Evolutionary conservation across 2,329 filamentous ascomycete genomes (phyloP), one percentile per base, ranked within the genome.

Genomic region (Xylariaceae sp.): DNA sequence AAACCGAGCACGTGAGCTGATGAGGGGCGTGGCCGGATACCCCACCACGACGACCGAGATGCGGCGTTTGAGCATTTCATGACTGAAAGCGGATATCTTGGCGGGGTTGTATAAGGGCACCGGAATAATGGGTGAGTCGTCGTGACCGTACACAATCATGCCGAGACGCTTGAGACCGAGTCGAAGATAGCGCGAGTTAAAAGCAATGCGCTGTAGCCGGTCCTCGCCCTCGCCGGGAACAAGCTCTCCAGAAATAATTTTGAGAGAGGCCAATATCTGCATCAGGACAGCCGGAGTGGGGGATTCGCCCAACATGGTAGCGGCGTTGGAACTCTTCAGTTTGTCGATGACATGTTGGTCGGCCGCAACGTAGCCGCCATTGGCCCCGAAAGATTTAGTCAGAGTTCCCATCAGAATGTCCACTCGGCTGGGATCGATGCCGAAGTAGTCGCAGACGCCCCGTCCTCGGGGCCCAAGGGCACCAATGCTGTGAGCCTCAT

Each of bases 371-470:
- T 98, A 98, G 43, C 92, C 92, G 55, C 92, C 92, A 52, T 98
- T 98, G 46, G 92, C 92, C 50, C 92, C 92, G 50, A 98, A 98
- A 1, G 92, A 96, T 61, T 98, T 98, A 44, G 92, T 98, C 41
- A 98, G 68, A 2, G 92, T 98, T 46, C 92, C 92, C 92, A 98
- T 98, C 32, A 98, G 76, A 52, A 98, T 85, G 57, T 98, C 92
- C 23, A 96, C 79, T 47, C 94, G 82, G 12, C 75, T 64, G 12
- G 92, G 82, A 57, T 95, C 85, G 45, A 96, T 80, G 49, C 83
- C 82, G 53, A 96, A 98, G 65, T 94, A 98, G 58, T 98, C 92
- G 60, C 92, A 98, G 15, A 98, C 89, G 57, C 92, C 92, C 47
- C 87, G 82, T 33, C 92, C 92, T 13, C 70, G 73, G 18, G 89